phyloP scores from a whole-genome alignment of 495 filamentous ascomycete genomes.

The Annulohypoxylon maeteangense region DNA sequence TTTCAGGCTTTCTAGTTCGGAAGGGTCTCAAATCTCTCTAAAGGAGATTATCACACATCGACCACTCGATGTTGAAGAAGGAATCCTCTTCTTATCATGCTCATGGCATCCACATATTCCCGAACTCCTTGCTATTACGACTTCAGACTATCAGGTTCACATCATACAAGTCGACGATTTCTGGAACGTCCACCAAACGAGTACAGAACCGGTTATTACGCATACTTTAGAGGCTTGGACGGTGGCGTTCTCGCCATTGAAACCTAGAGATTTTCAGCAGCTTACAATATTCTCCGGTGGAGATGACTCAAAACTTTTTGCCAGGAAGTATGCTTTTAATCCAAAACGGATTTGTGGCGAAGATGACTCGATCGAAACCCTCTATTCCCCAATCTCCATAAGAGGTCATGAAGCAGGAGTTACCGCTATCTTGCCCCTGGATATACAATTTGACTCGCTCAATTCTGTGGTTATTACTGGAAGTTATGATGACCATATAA shows the following conservation, averaged over 20 bases:
- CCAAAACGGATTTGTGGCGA: constrained; percentile 1
- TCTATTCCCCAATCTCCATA: constrained; percentile 50
- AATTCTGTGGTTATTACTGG: constrained; percentile 78
- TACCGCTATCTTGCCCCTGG: constrained; percentile 81
- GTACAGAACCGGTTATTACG: constrained; percentile 48
- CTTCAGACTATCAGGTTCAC: constrained; percentile 71
- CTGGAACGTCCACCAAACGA: constrained; percentile 42
- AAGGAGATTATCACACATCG: constrained; percentile 48
- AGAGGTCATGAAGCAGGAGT: constrained; percentile 83
- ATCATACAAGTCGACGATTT: constrained; percentile 54
- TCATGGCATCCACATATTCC: constrained; percentile 70
- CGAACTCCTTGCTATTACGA: constrained; percentile 69
- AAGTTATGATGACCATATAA: constrained; percentile 88
- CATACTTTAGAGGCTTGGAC: constrained; percentile 75
- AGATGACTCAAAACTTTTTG: constrained; percentile 68
- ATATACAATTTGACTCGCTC: constrained; percentile 48
- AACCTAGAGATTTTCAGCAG: background rate
- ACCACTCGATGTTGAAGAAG: constrained; percentile 54
- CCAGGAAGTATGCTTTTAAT: constrained; percentile 42
- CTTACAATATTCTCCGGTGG: constrained; percentile 70
- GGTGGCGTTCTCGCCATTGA: constrained; percentile 60
- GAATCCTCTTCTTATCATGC: constrained; percentile 74
- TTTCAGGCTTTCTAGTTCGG: constrained; percentile 59
- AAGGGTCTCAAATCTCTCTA: constrained; percentile 41
- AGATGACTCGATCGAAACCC: constrained; percentile 48